A percentile compares a stretch with the other conserved stretches of the same genome.
These are phyloP conservation scores for Tolypocladium amazonense DNA, from an alignment of 2,329 filamentous ascomycete species.

Conservation along the genomic window DNA sequence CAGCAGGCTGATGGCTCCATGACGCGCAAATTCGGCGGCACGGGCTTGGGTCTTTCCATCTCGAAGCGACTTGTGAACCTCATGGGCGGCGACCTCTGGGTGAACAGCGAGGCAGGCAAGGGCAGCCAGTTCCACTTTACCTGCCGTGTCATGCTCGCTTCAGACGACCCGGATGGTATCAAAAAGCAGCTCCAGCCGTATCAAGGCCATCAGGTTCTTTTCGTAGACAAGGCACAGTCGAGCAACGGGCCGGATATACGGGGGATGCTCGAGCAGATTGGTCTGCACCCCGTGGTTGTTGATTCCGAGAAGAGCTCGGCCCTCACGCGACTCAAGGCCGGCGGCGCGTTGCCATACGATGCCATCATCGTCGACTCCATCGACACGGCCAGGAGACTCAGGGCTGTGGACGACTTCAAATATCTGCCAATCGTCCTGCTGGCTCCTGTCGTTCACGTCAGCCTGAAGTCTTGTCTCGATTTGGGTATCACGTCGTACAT, in stretches of 20 bases:
- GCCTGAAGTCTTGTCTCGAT: slow-evolving; percentile 85
- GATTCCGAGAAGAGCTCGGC: slow-evolving; percentile 59
- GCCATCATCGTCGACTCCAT: slow-evolving; percentile 94
- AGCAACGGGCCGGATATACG: slow-evolving; percentile 66
- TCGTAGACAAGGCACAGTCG: slow-evolving; percentile 85
- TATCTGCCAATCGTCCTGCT: slow-evolving; percentile 93
- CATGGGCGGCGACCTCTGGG: slow-evolving; percentile 96
- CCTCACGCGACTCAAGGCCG: slow-evolving; percentile 40
- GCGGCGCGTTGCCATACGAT: slow-evolving; percentile 65
- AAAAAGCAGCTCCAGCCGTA: slow-evolving; percentile 82
- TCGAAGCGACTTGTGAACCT: slow-evolving; percentile 90
- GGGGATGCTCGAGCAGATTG: slow-evolving; percentile 66
- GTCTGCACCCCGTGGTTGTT: slow-evolving; percentile 76
- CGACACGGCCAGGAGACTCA: slow-evolving; percentile 73
- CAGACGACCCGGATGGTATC: slow-evolving; percentile 67
- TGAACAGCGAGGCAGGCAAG: slow-evolving; percentile 81
- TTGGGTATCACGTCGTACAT: slow-evolving; percentile 98
- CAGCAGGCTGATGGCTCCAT: slow-evolving; percentile 97
- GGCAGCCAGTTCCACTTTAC: slow-evolving; percentile 97
- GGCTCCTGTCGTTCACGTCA: slow-evolving; percentile 81
- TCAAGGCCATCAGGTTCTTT: slow-evolving; percentile 81
- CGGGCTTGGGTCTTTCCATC: slow-evolving; percentile 86
- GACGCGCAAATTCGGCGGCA: slow-evolving; percentile 91
- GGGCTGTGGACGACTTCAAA: slow-evolving; percentile 90
- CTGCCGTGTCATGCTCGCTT: slow-evolving; percentile 76